A percentile compares a stretch with the other conserved stretches of the same genome.
Evolutionary conservation across 257 asterid genomes (phyloP).

Genomic region (Paulownia fortunei): DNA sequence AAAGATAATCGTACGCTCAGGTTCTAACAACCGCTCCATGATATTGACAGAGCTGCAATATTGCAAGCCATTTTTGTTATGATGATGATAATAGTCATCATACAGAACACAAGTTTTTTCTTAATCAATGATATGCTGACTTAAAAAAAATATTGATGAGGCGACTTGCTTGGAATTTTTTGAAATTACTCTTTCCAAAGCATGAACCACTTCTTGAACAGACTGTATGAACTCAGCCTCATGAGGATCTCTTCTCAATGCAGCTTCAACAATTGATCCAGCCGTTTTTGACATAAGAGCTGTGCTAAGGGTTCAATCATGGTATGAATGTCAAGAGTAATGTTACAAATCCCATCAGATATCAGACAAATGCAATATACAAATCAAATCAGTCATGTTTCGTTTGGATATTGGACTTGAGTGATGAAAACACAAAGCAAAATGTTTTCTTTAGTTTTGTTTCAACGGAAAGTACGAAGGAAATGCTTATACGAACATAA

Average conservation of each 20-base stretch:
- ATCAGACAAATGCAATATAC: constrained; percentile 18
- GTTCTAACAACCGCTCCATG: constrained; percentile 96
- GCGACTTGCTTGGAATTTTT: constrained; percentile 81
- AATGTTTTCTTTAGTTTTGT: background rate
- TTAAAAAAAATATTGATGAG: background rate
- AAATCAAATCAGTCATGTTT: constrained; percentile 19
- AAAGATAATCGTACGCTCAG: constrained; percentile 86
- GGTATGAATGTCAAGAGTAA: constrained; percentile 35
- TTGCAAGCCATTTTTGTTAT: constrained; percentile 33
- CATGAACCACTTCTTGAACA: constrained; percentile 95
- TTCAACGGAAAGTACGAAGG: background rate
- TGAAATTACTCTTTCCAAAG: constrained; percentile 95
- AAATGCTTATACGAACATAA: background rate
- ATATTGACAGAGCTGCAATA: constrained; percentile 81
- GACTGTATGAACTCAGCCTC: constrained; percentile 93
- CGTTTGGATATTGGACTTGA: constrained; percentile 1
- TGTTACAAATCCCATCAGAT: constrained; percentile 2
- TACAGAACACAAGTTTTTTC: background rate
- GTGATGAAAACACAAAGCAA: background rate
- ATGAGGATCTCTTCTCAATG: constrained; percentile 92
- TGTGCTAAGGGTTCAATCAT: constrained; percentile 52
- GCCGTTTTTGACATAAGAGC: constrained; percentile 98
- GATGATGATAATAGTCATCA: constrained; percentile 21
- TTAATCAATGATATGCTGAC: constrained; percentile 10
- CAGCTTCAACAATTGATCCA: constrained; percentile 99